These are phyloP conservation scores for Apiospora phragmitis DNA, from an alignment of 2,329 filamentous ascomycete genomes.

Conservation along the genomic window DNA sequence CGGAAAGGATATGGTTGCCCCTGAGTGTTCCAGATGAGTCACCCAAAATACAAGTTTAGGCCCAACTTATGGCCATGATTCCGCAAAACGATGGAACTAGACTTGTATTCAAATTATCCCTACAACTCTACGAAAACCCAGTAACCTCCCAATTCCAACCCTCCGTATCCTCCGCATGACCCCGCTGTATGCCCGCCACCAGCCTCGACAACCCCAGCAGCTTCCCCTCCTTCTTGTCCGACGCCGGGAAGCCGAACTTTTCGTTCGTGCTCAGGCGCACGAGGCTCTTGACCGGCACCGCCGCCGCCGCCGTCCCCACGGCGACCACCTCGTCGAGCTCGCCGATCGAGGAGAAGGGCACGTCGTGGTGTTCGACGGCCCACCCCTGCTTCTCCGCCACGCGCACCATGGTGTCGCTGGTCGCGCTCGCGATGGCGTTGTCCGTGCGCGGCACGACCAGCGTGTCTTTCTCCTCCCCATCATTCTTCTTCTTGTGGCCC, in stretches of 20 bases:
- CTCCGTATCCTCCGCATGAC: conserved; percentile 9
- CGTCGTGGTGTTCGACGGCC: conserved; percentile 11
- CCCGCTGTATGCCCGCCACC: conserved; percentile 12
- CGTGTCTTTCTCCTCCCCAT: background rate
- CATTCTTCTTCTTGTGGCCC: background rate
- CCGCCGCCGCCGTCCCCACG: conserved; percentile 12
- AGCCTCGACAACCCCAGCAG: conserved; percentile 7
- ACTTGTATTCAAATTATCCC: no score
- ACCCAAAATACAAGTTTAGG: no score
- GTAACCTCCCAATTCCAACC: conserved; percentile 14
- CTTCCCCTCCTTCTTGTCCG: background rate
- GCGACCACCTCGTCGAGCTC: background rate
- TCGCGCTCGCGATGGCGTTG: conserved; percentile 14
- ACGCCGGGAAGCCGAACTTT: conserved; percentile 10
- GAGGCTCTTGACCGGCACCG: conserved; percentile 12
- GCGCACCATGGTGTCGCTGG: conserved; percentile 32
- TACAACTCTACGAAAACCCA: background rate
- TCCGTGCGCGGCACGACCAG: conserved; percentile 12
- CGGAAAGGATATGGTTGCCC: no score
- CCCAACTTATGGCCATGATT: no score
- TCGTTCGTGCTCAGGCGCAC: conserved; percentile 11
- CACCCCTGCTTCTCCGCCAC: conserved; percentile 12
- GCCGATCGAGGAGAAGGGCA: conserved; percentile 11
- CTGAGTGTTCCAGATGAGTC: no score
- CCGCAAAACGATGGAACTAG: no score